Evolutionary conservation across 306 rosid genomes (phyloP).

Genomic region (Vicia sativa): DNA sequence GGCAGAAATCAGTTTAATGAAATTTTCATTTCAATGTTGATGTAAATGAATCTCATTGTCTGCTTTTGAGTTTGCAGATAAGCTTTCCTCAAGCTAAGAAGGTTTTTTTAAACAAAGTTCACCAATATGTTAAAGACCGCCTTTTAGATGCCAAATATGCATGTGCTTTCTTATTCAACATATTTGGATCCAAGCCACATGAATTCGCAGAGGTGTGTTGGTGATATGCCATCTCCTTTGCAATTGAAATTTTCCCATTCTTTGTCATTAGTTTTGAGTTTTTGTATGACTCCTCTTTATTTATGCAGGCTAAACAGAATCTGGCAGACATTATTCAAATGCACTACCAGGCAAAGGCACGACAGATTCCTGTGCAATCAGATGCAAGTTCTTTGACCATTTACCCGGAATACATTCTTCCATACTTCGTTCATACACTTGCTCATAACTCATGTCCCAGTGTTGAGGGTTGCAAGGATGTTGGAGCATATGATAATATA

Average conservation of each 20-base stretch:
- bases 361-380: conserved; percentile 62
- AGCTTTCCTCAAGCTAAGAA: conserved; percentile 78
- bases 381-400: conserved; percentile 68
- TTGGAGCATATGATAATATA: conserved; percentile 68
- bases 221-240: conserved; percentile 27
- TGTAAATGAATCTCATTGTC: conserved; percentile 40
- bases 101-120: conserved; percentile 72
- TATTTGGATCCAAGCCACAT: conserved; percentile 56
- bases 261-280: conserved; percentile 34
- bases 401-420: conserved; percentile 84
- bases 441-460: conserved; percentile 91
- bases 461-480: conserved; percentile 86
- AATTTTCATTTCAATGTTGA: conserved; percentile 38
- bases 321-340: conserved; percentile 87
- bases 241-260: conserved; percentile 22
- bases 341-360: conserved; percentile 80
- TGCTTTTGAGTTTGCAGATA: conserved; percentile 61
- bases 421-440: conserved; percentile 79
- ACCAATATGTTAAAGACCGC: conserved; percentile 88
- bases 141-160: conserved; percentile 91
- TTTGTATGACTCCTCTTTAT: conserved; percentile 36
- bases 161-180: conserved; percentile 74
- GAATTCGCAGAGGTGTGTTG: conserved; percentile 77
- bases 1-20: conserved; percentile 24
- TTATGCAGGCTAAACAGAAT: conserved; percentile 75